A percentile compares a stretch with the other conserved stretches of the same genome.
These are phyloP conservation scores for Davidsoniella eucalypti DNA, from an alignment of 2,329 filamentous ascomycete genomes.

Conservation along the genomic window DNA sequence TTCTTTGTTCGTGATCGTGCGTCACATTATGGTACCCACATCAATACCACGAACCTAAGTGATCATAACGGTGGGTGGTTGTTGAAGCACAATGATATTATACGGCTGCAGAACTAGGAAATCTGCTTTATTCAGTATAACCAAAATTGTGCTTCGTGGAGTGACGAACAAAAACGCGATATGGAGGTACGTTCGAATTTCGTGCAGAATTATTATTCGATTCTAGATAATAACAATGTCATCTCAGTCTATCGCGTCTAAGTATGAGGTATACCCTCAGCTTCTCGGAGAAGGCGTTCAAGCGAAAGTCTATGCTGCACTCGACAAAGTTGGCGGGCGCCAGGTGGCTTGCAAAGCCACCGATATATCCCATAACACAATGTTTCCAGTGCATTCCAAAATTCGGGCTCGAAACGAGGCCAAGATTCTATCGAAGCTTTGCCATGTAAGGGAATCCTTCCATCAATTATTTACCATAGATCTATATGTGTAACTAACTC, in stretches of 20 bases:
- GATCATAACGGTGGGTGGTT: slow-evolving; percentile 27
- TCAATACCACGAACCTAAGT: slow-evolving; percentile 31
- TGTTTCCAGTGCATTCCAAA: too few relatives aligned
- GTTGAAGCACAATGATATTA: slow-evolving; percentile 32
- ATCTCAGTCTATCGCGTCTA: slow-evolving; percentile 20
- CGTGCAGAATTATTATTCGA: too few relatives aligned
- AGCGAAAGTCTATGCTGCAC: slow-evolving; percentile 23
- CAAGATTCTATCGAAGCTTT: slow-evolving; percentile 34
- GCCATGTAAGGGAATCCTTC: slow-evolving; percentile 29
- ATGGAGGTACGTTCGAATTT: background rate
- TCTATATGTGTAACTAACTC: background rate
- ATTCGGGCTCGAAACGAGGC: slow-evolving; percentile 15
- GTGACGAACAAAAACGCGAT: background rate
- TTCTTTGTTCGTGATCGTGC: slow-evolving; percentile 40
- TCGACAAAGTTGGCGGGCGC: slow-evolving; percentile 32
- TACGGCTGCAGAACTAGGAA: slow-evolving; percentile 26
- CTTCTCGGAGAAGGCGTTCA: slow-evolving; percentile 24
- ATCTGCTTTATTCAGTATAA: slow-evolving; percentile 20
- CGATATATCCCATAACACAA: too few relatives aligned
- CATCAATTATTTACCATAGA: background rate
- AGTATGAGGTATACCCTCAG: slow-evolving; percentile 21
- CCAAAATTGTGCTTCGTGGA: slow-evolving; percentile 2
- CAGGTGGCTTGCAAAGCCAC: slow-evolving; percentile 50
- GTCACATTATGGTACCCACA: slow-evolving; percentile 36
- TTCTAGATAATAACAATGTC: background rate